phyloP scores from a whole-genome alignment of 2,329 filamentous ascomycete species.

The Drechmeria coniospora region DNA sequence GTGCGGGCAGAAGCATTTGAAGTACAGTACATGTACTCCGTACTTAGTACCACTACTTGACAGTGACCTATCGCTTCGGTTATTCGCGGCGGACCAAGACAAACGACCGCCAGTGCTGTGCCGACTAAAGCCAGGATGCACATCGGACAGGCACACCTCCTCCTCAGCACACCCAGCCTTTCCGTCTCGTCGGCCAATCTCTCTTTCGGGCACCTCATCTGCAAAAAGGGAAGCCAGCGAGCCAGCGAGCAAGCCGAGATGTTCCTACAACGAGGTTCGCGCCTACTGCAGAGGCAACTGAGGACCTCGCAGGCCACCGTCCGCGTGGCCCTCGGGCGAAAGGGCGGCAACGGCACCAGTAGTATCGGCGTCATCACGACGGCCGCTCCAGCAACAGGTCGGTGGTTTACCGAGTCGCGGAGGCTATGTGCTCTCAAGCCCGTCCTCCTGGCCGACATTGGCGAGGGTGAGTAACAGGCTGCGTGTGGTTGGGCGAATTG shows the following conservation, averaged over 20 bases:
- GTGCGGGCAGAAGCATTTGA: too few species aligned
- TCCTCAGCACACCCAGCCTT: not conserved
- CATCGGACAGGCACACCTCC: not conserved
- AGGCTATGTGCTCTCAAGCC: conserved; percentile 51
- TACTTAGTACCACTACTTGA: too few species aligned
- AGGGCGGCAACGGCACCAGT: not conserved
- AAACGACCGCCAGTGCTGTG: conserved; percentile 16
- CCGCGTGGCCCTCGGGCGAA: conserved; percentile 17
- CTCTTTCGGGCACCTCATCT: conserved; percentile 2
- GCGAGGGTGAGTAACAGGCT: conserved; percentile 45
- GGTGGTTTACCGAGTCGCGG: conserved; percentile 36
- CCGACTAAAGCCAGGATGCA: conserved; percentile 16
- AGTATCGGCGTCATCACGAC: conserved; percentile 11
- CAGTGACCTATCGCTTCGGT: too few species aligned
- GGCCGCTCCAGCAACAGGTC: conserved; percentile 17
- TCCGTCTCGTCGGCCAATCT: not conserved
- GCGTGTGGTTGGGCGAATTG: too few species aligned
- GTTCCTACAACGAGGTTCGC: conserved; percentile 39
- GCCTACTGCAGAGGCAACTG: conserved; percentile 35
- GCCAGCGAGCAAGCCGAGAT: conserved; percentile 18
- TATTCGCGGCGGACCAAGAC: conserved; percentile 18
- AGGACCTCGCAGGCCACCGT: conserved; percentile 25
- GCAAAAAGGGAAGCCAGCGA: not conserved
- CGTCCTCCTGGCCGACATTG: conserved; percentile 71
- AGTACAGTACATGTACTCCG: too few species aligned